Evolutionary conservation across 2,329 filamentous ascomycete genomes (phyloP).

Genomic region (Aspergillus piperis): DNA sequence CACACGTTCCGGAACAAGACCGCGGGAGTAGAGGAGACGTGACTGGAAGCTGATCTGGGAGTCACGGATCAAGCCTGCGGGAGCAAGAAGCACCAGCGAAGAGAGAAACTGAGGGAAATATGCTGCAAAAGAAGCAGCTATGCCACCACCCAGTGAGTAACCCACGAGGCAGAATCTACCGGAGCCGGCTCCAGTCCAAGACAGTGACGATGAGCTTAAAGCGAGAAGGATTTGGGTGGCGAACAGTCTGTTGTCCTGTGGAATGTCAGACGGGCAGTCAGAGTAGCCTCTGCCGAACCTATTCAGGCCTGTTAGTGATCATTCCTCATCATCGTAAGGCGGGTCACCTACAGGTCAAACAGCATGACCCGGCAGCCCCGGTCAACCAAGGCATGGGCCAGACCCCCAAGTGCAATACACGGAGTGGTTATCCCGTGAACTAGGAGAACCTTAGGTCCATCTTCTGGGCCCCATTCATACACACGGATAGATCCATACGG

Average conservation of each 20-base stretch:
- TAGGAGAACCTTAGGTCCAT: slow-evolving; percentile 71
- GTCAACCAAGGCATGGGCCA: slow-evolving; percentile 66
- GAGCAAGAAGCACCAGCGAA: slow-evolving; percentile 74
- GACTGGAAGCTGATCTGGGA: slow-evolving; percentile 63
- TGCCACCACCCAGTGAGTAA: slow-evolving; percentile 77
- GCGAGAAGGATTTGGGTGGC: slow-evolving; percentile 70
- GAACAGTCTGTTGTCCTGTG: slow-evolving; percentile 74
- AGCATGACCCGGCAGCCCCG: slow-evolving; percentile 76
- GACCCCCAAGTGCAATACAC: slow-evolving; percentile 65
- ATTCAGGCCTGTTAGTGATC: neutral
- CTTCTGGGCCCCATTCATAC: slow-evolving; percentile 77
- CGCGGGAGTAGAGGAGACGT: slow-evolving; percentile 63
- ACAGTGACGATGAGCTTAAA: slow-evolving; percentile 67
- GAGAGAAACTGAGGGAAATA: slow-evolving; percentile 69
- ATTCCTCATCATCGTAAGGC: neutral
- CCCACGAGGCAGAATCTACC: slow-evolving; percentile 70
- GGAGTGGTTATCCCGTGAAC: slow-evolving; percentile 83
- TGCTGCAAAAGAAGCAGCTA: slow-evolving; percentile 68
- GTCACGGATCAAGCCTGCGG: slow-evolving; percentile 71
- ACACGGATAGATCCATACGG: slow-evolving; percentile 69
- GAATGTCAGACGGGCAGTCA: slow-evolving; percentile 65
- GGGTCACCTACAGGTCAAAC: slow-evolving; percentile 58
- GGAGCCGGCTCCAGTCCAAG: slow-evolving; percentile 59
- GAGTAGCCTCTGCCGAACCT: slow-evolving; percentile 71
- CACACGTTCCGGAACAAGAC: slow-evolving; percentile 61